phyloP scores from a whole-genome alignment of 192 early-diverging fungal species.

The Rhizophagus clarus region DNA sequence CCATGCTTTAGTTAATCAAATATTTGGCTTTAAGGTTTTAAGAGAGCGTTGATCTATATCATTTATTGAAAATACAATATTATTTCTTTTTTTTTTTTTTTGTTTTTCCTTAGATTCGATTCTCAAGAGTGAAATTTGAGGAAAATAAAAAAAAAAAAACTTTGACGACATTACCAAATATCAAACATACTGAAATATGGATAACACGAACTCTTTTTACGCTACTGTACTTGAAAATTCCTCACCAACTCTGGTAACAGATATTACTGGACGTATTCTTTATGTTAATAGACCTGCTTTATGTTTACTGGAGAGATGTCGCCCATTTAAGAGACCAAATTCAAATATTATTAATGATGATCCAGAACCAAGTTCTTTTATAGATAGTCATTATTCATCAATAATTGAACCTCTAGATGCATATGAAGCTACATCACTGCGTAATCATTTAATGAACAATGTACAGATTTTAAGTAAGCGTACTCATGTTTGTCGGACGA shows the following conservation, averaged over 20 bases:
- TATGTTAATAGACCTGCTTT: background rate
- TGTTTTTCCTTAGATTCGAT: no score
- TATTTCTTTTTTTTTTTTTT: no score
- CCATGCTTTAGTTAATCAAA: no score
- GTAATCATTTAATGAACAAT: conserved; percentile 11
- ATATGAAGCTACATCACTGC: background rate
- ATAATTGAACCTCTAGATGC: conserved; percentile 5
- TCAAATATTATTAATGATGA: background rate
- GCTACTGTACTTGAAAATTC: background rate
- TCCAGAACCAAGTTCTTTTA: background rate
- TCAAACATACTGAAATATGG: background rate
- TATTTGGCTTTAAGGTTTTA: no score
- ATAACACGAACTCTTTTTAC: background rate
- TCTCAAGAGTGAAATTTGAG: no score
- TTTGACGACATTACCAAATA: background rate
- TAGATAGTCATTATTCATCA: background rate
- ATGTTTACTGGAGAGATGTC: background rate
- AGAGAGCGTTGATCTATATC: no score
- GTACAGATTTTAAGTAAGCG: background rate
- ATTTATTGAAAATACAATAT: no score
- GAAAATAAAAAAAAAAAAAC: no score
- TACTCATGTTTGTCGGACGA: background rate
- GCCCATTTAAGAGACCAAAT: background rate
- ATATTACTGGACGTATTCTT: background rate
- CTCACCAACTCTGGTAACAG: background rate